Conservation (phyloP, 495 filamentous ascomycete species). For the Xylaria nigripes region DNA sequence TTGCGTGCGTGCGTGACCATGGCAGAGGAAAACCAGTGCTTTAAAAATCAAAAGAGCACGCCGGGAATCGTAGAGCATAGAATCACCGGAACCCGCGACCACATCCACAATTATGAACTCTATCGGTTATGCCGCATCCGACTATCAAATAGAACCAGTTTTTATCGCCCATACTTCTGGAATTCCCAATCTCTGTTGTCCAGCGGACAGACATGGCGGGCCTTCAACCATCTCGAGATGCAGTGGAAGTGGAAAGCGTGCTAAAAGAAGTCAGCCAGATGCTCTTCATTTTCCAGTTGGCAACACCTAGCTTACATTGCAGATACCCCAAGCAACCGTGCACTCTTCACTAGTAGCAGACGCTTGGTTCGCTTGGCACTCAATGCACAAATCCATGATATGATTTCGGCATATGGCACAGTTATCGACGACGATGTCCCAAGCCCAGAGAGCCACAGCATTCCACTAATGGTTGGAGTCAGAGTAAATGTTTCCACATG, state of each 20-base stretch:
- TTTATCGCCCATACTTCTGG: constrained; percentile 83
- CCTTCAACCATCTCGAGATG: constrained; percentile 99
- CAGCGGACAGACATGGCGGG: constrained; percentile 95
- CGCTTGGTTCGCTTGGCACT: constrained; percentile 99
- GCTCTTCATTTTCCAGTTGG: neutral
- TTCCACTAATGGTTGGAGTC: constrained; percentile 65
- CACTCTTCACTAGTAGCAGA: constrained; percentile 96
- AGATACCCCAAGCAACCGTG: constrained; percentile 98
- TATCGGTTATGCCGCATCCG: neutral
- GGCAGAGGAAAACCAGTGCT: neutral
- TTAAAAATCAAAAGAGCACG: neutral
- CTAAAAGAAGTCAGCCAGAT: constrained; percentile 38
- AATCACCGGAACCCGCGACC: neutral
- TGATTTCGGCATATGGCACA: constrained; percentile 99
- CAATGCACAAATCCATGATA: constrained; percentile 99
- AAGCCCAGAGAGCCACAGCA: constrained; percentile 97
- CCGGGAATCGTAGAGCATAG: neutral
- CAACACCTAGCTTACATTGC: constrained; percentile 62
- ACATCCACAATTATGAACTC: neutral
- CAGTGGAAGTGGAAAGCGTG: constrained; percentile 99
- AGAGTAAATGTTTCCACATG: constrained; percentile 9
- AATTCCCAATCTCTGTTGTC: constrained; percentile 99
- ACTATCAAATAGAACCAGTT: neutral
- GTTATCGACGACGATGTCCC: constrained; percentile 99
- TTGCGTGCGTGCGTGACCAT: neutral